Percentiles rank a stretch among this genome's conserved stretches.
Conservation (phyloP, 768 basidiomycete species). For the Serpula lacrymans region DNA sequence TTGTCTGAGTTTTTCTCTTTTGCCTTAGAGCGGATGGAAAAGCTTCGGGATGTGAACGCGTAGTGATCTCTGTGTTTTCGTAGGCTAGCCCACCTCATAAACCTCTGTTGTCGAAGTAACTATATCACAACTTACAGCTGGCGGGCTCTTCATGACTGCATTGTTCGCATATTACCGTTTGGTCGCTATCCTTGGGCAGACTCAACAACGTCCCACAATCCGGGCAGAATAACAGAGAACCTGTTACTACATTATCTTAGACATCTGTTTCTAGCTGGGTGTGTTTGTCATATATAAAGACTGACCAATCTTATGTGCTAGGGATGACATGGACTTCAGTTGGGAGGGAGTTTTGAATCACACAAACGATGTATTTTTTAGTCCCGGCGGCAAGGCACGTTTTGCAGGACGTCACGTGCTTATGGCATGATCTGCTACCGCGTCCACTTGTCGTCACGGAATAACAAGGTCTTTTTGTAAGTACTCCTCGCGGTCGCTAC, state of each 20-base stretch:
- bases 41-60: conserved; percentile 89
- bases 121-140: conserved; percentile 76
- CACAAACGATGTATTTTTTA: background rate
- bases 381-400: background rate
- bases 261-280: background rate
- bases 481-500: conserved; percentile 1
- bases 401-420: too few relatives aligned
- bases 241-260: conserved; percentile 34
- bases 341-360: background rate
- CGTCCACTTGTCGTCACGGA: too few relatives aligned
- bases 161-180: conserved; percentile 80
- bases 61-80: conserved; percentile 86
- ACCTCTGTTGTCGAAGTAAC: too few relatives aligned
- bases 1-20: conserved; percentile 87
- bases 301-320: conserved; percentile 50
- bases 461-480: conserved; percentile 20
- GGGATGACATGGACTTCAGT: conserved; percentile 15
- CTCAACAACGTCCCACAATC: conserved; percentile 87
- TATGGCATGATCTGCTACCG: too few relatives aligned
- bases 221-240: conserved; percentile 93
- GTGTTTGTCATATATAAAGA: conserved; percentile 2
- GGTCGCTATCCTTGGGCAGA: conserved; percentile 72
- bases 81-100: conserved; percentile 57
- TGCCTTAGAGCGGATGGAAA: conserved; percentile 88
- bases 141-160: conserved; percentile 87